Evolutionary conservation across 208 protist genomes (phyloP).

Genomic region (Giardia duodenalis): DNA sequence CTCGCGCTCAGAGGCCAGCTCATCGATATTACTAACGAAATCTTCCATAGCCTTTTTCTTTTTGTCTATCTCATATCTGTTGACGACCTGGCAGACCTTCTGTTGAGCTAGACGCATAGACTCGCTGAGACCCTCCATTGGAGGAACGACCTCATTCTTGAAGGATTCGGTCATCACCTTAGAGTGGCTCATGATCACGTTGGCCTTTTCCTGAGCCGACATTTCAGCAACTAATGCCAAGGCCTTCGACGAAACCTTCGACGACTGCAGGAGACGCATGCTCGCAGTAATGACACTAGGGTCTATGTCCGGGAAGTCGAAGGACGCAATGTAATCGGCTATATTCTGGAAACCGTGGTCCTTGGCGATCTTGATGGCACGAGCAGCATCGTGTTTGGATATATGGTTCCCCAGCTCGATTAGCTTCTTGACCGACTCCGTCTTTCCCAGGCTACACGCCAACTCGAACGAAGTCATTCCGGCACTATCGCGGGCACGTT

Average conservation of each 20-base stretch:
- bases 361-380: neutral
- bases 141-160: neutral
- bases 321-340: neutral
- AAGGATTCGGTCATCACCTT: neutral
- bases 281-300: neutral
- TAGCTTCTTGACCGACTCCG: neutral
- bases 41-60: no score
- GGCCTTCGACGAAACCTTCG: neutral
- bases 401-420: neutral
- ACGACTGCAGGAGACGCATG: neutral
- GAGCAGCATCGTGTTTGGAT: neutral
- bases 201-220: neutral
- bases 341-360: neutral
- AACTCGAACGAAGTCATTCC: neutral
- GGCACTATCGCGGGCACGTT: neutral
- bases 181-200: neutral
- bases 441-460: neutral
- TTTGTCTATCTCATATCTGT: neutral
- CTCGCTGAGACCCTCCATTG: neutral
- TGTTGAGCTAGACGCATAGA: neutral
- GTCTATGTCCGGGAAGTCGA: neutral
- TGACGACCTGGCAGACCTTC: neutral
- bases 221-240: neutral
- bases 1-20: no score
- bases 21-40: no score